Evolutionary conservation across 331 rosid species (phyloP).

Genomic region (Saraca asoca): DNA sequence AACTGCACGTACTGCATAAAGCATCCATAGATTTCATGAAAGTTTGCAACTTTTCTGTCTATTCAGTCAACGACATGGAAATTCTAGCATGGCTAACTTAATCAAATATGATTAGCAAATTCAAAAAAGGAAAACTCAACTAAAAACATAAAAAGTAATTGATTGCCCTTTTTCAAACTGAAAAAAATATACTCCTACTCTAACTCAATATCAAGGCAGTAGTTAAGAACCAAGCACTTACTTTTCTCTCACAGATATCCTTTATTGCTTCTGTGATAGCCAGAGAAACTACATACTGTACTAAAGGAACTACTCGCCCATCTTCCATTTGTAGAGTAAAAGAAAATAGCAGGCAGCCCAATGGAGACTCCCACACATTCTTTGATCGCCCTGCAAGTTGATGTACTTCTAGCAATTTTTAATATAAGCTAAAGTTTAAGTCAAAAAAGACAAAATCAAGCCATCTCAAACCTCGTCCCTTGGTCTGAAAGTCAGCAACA

Average conservation of each 20-base stretch:
- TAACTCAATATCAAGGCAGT: neutral
- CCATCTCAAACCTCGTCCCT: conserved; percentile 75
- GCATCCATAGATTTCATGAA: conserved; percentile 14
- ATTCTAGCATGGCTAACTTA: neutral
- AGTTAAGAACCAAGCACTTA: conserved; percentile 40
- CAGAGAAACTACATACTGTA: conserved; percentile 85
- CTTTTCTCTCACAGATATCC: conserved; percentile 74
- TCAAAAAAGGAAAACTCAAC: neutral
- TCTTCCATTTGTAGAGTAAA: conserved; percentile 85
- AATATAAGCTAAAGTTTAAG: conserved; percentile 16
- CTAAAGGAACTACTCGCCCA: conserved; percentile 74
- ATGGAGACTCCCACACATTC: conserved; percentile 91
- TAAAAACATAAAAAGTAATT: neutral
- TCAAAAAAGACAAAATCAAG: conserved; percentile 11
- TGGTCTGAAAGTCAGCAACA: conserved; percentile 80
- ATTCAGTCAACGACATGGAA: conserved; percentile 10
- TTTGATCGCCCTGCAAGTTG: conserved; percentile 71
- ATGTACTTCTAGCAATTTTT: conserved; percentile 14
- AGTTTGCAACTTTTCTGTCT: neutral
- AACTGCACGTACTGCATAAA: conserved; percentile 13
- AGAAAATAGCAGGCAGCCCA: conserved; percentile 88
- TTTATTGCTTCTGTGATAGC: conserved; percentile 82
- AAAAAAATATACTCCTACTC: neutral
- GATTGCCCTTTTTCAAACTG: conserved; percentile 12
- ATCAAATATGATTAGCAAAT: neutral